Evolutionary conservation across 148 eudicot species (phyloP).

Genomic region (Persicaria tinctoria): DNA sequence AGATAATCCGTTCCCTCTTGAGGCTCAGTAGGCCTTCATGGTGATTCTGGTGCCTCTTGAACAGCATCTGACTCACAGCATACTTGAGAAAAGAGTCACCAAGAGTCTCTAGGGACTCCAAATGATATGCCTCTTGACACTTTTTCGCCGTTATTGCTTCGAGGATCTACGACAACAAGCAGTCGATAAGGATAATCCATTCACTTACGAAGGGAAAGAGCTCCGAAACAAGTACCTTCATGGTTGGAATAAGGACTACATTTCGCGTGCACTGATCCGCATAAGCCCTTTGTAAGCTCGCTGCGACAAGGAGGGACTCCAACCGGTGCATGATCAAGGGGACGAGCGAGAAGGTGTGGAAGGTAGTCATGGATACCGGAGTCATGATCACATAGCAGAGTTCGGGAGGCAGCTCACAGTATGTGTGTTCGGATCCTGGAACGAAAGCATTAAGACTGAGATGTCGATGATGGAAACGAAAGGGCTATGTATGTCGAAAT

Average conservation of each 20-base stretch:
- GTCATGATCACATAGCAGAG: constrained; percentile 62
- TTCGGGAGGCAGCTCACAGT: constrained; percentile 77
- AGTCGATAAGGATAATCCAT: neutral
- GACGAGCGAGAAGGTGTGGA: constrained; percentile 60
- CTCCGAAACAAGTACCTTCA: constrained; percentile 34
- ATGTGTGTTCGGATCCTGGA: constrained; percentile 37
- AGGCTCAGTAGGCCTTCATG: constrained; percentile 84
- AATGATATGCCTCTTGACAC: constrained; percentile 63
- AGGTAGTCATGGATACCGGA: constrained; percentile 49
- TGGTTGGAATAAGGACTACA: constrained; percentile 39
- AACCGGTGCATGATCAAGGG: constrained; percentile 82
- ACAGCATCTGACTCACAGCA: constrained; percentile 65
- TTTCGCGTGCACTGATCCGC: constrained; percentile 39
- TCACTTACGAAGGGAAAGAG: neutral
- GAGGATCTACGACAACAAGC: constrained; percentile 40
- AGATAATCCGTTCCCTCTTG: constrained; percentile 49
- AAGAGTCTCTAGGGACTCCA: constrained; percentile 87
- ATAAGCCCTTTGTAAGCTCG: constrained; percentile 43
- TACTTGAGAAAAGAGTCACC: constrained; percentile 97
- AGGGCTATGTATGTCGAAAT: neutral
- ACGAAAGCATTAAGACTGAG: neutral
- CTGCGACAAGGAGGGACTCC: constrained; percentile 60
- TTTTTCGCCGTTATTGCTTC: constrained; percentile 80
- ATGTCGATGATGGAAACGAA: neutral
- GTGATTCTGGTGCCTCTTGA: constrained; percentile 40